Conservation (phyloP, 1,284 basidiomycete genomes). For the Acaromyces ingoldii region DNA sequence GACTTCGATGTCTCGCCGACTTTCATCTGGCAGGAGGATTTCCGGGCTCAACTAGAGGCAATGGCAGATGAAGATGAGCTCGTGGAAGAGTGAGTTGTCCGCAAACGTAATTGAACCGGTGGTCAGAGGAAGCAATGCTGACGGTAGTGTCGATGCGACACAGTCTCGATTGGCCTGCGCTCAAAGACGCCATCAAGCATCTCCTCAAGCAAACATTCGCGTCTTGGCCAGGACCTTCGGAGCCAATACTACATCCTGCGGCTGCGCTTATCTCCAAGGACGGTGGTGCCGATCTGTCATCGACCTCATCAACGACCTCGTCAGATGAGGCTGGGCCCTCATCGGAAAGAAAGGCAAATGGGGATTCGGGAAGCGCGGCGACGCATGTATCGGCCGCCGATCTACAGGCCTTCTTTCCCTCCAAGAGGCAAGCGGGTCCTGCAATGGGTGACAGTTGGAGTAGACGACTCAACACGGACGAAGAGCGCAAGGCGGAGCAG, state of each 20-base stretch:
- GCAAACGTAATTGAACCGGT: neutral
- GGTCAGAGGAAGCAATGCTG: neutral
- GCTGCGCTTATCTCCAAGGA: neutral
- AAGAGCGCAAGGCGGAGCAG: neutral
- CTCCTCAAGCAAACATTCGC: constrained; percentile 5
- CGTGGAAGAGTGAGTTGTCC: neutral
- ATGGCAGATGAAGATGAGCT: constrained; percentile 4
- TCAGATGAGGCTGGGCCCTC: too few relatives aligned
- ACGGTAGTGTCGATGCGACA: neutral
- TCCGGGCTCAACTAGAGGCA: neutral
- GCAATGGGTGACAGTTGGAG: constrained; percentile 4
- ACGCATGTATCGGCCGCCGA: too few relatives aligned
- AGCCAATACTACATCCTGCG: neutral
- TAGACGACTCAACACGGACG: neutral
- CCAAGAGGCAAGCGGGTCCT: neutral
- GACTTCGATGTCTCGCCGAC: too few relatives aligned
- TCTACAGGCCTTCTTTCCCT: constrained; percentile 5
- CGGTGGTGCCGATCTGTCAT: neutral
- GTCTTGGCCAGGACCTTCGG: neutral
- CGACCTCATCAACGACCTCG: too few relatives aligned
- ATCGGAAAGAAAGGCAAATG: too few relatives aligned
- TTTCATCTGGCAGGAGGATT: too few relatives aligned
- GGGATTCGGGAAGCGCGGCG: too few relatives aligned
- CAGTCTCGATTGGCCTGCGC: constrained; percentile 1
- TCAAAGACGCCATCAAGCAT: constrained; percentile 7